phyloP scores from a whole-genome alignment of 2,329 filamentous ascomycete genomes.

The Chrysoporthe puriensis region DNA sequence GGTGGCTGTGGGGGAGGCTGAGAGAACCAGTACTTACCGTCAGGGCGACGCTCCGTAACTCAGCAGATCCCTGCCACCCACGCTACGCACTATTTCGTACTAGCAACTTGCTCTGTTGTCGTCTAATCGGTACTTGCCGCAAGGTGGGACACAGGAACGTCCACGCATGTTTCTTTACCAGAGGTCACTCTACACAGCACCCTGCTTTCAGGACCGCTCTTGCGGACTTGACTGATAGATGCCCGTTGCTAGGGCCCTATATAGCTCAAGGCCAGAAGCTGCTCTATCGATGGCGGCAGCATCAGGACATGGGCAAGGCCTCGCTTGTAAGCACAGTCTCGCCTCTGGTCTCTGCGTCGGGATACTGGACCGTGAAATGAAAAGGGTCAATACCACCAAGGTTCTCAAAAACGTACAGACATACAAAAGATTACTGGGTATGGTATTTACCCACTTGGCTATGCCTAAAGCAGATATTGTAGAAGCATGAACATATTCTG shows the following conservation, averaged over 20 bases:
- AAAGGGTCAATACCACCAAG: neutral
- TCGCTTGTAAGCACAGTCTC: neutral
- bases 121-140: neutral
- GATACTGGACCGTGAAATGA: conserved; percentile 1
- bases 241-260: neutral
- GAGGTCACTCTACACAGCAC: neutral
- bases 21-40: neutral
- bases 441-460: neutral
- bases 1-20: conserved; percentile 5
- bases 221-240: neutral
- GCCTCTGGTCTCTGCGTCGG: neutral
- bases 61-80: neutral
- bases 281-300: neutral
- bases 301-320: neutral
- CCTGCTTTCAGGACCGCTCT: neutral
- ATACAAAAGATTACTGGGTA: neutral
- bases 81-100: neutral
- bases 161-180: neutral
- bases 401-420: neutral
- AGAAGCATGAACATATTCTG: neutral
- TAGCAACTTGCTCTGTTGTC: neutral
- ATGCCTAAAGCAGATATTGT: neutral
- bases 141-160: neutral
- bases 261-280: too few species aligned
- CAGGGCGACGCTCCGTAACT: neutral